Evolutionary conservation across 331 rosid genomes (phyloP), one percentile per base, ranked within the genome.

Genomic region (Pyrus hybrid): DNA sequence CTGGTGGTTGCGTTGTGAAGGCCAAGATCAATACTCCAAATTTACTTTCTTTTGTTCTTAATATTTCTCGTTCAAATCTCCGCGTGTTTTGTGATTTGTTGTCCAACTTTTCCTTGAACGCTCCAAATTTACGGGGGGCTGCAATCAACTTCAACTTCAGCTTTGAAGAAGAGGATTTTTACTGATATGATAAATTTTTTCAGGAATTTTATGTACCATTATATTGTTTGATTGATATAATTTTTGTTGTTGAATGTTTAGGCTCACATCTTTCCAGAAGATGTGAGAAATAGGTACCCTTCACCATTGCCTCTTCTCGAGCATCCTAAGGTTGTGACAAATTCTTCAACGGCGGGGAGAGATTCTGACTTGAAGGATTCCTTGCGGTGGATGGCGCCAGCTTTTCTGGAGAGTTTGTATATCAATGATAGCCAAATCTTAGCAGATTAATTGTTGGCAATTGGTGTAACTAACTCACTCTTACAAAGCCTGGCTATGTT

Each of bases 11-110:
- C 12, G 13, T n/a, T 28, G 18, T 20, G 71, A 23, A 29, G 6
- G 33, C n/a, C 62, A 64, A 35, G 20, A 51, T 66, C 18, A 47
- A 64, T 25, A 33, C 78, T 47, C 78, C 78, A 64, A 63, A 64
- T 11, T n/a, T 75, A 6, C 45, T 13, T 28, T 45, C 22, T 32
- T 64, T 75, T 49, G 13, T 26, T 28, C 49, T 45, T 18, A 28
- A 26, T 45, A 71, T 62, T 29, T 3, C 32, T 13, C 5, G 13
- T 18, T 2, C 8, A 9, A 13, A 23, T 47, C 54, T 16, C 18
- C 18, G 6, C 18, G 20, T 47, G 54, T 3, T 47, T 16, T 13
- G 6, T 13, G 20, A 47, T 13, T 47, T 47, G 54, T 16, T 47
- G 37, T 29, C 20, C 8, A 23, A 6, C 21, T 21, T 60, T 37